Conservation (phyloP, 2,329 filamentous ascomycete species). For the Leptodontidium sp. region DNA sequence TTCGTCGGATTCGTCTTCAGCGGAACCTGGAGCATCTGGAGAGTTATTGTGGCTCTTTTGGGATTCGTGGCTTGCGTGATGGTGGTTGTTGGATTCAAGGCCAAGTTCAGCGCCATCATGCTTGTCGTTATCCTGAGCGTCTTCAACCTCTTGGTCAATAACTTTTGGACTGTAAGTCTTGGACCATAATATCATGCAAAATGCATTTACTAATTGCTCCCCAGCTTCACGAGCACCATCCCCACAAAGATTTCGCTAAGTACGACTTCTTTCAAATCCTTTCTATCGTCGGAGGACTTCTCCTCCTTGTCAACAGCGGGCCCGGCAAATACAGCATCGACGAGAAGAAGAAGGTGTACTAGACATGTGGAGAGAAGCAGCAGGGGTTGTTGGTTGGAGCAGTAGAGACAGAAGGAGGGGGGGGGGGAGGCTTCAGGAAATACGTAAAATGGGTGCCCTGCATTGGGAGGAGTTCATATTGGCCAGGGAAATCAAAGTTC, state of each 20-base stretch:
- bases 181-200: slow-evolving; percentile 20
- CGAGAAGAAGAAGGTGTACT: slow-evolving; percentile 99
- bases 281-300: slow-evolving; percentile 95
- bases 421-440: slow-evolving; percentile 31
- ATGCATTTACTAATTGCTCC: slow-evolving; percentile 15
- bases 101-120: slow-evolving; percentile 97
- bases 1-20: slow-evolving; percentile 97
- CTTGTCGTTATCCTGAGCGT: slow-evolving; percentile 94
- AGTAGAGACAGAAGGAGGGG: slow-evolving; percentile 24
- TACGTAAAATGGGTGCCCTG: slow-evolving; percentile 36
- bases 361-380: slow-evolving; percentile 40
- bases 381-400: background rate
- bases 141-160: slow-evolving; percentile 98
- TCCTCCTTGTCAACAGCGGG: slow-evolving; percentile 98
- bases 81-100: slow-evolving; percentile 99
- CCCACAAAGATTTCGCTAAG: slow-evolving; percentile 99
- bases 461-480: slow-evolving; percentile 43
- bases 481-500: slow-evolving; percentile 23
- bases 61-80: slow-evolving; percentile 94
- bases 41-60: slow-evolving; percentile 82
- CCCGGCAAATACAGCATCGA: slow-evolving; percentile 98
- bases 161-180: slow-evolving; percentile 95
- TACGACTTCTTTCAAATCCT: slow-evolving; percentile 99
- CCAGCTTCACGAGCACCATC: slow-evolving; percentile 95
- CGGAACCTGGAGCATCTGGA: slow-evolving; percentile 90